Evolutionary conservation across 2,329 filamentous ascomycete species (phyloP), one percentile per base, ranked within the genome.

Genomic region (Metarhizium sp.): DNA sequence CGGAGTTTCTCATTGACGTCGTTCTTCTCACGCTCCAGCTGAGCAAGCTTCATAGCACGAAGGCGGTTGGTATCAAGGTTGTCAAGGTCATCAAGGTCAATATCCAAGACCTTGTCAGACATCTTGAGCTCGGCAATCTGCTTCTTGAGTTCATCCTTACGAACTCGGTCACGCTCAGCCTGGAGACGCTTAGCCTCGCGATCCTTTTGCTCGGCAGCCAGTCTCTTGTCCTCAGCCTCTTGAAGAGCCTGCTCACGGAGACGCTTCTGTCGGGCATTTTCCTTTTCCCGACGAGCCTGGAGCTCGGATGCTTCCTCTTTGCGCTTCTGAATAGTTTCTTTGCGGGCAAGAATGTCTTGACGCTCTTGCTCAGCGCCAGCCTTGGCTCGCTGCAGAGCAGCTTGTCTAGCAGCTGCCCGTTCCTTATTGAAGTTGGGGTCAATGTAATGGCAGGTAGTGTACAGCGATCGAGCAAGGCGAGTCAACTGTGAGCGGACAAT

Each of bases 21-120:
- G 67, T 92, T 95, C 86, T 97, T 99, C 79, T 97, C 94, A 64
- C 92, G 92, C 76, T 97, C 94, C 11, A 99, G 83, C 73, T 96
- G 92, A 58, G 90, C 88, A 56, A 99, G 82, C 79, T 97, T 97
- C 76, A 99, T 87, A 63, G 89, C 87, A 70, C 94, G 92, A 64
- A 99, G 88, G 60, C 87, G 86, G 72, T 90, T 91, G 71, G 86
- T 89, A 72, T 97, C 92, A 56, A 96, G 81, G 61, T 89, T 89
- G 59, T 94, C 87, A 55, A 96, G 78, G 64, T 96, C 85, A 55
- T 88, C 86, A 55, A 90, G 74, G 64, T 91, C 90, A 59, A 96
- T 86, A 61, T 86, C 79, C 47, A 85, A 73, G 52, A 76, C 81
- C 30, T 95, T 95, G 62, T 87, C 83, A 58, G 87, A 88, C 63